Evolutionary conservation across 2,329 filamentous ascomycete genomes (phyloP).

Genomic region (Chrysoporthe cubensis): DNA sequence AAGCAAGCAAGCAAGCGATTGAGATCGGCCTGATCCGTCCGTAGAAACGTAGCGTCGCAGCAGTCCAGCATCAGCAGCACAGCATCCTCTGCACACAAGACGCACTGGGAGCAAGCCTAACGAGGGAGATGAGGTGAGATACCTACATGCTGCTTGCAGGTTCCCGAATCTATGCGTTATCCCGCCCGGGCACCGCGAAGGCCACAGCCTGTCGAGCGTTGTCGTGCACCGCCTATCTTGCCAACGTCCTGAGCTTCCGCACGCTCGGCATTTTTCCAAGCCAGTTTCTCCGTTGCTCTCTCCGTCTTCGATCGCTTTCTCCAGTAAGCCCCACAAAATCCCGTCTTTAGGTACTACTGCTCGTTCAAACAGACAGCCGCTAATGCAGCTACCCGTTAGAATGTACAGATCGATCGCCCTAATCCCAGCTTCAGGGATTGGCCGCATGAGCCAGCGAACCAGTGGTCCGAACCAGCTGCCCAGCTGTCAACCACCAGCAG

Average conservation of each 20-base stretch:
- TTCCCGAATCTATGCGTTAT: background rate
- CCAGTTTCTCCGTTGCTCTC: slow-evolving; percentile 6
- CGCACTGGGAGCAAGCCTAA: slow-evolving; percentile 14
- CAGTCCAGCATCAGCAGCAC: slow-evolving; percentile 30
- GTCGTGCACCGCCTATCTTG: background rate
- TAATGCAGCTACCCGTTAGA: slow-evolving; percentile 30
- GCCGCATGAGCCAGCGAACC: slow-evolving; percentile 5
- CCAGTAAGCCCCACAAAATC: background rate
- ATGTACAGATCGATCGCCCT: slow-evolving; percentile 19
- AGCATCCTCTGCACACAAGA: slow-evolving; percentile 14
- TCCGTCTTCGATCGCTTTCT: background rate
- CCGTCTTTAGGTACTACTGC: slow-evolving; percentile 32
- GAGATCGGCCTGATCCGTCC: slow-evolving; percentile 38
- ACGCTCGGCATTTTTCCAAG: slow-evolving; percentile 9
- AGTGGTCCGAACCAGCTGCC: background rate
- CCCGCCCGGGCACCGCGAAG: background rate
- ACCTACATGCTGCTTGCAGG: slow-evolving; percentile 19
- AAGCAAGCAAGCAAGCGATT: slow-evolving; percentile 31
- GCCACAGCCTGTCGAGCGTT: background rate
- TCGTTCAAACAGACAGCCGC: slow-evolving; percentile 36
- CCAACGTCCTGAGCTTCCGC: background rate
- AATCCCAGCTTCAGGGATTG: slow-evolving; percentile 1
- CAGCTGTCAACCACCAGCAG: background rate
- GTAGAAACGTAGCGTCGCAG: slow-evolving; percentile 42
- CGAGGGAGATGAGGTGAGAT: background rate